Evolutionary conservation across 495 filamentous ascomycete species (phyloP).

Genomic region (Daldinia grandis): DNA sequence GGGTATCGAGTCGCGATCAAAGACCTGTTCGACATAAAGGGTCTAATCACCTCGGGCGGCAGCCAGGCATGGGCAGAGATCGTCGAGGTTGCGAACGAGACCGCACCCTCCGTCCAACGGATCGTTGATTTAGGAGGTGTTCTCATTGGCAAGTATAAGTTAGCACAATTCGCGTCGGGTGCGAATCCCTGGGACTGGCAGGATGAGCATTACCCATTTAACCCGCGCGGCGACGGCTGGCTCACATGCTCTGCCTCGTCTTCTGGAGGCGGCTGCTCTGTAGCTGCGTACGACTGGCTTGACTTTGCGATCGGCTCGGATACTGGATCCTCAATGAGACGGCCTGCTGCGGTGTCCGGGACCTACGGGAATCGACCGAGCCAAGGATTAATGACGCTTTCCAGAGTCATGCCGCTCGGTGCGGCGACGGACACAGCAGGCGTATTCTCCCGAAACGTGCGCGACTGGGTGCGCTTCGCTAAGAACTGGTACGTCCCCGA

Average conservation of each 20-base stretch:
- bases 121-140: slow-evolving; percentile 55
- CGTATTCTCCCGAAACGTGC: slow-evolving; percentile 49
- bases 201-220: slow-evolving; percentile 58
- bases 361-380: background rate
- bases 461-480: slow-evolving; percentile 50
- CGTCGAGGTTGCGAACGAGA: background rate
- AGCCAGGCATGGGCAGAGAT: slow-evolving; percentile 58
- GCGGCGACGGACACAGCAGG: slow-evolving; percentile 58
- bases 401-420: slow-evolving; percentile 56
- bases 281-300: background rate
- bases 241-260: slow-evolving; percentile 53
- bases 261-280: slow-evolving; percentile 42
- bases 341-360: background rate
- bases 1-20: slow-evolving; percentile 59
- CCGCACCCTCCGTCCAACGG: background rate
- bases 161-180: slow-evolving; percentile 62
- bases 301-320: background rate
- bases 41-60: slow-evolving; percentile 60
- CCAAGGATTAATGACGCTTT: slow-evolving; percentile 4
- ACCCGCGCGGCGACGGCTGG: slow-evolving; percentile 58
- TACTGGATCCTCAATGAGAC: background rate
- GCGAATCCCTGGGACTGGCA: slow-evolving; percentile 61
- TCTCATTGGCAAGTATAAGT: slow-evolving; percentile 63
- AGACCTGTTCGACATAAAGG: slow-evolving; percentile 63
- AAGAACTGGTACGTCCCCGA: slow-evolving; percentile 51